phyloP scores from a whole-genome alignment of 768 basidiomycete species.

The Neoboletus brunneissimus region DNA sequence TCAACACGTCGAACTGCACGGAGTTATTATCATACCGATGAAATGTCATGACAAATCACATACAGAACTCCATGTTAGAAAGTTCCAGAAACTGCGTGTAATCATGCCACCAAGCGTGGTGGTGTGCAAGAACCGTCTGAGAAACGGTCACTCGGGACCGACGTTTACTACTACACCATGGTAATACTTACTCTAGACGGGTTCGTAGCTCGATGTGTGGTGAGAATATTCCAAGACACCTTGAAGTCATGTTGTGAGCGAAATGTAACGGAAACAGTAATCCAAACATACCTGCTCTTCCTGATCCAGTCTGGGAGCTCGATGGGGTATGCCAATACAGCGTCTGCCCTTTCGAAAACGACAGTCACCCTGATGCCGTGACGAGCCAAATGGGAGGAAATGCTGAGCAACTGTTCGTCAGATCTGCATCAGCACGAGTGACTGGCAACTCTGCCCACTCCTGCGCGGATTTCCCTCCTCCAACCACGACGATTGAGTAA shows the following conservation, averaged over 20 bases:
- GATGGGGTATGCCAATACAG: conserved; percentile 43
- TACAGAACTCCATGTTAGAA: conserved; percentile 42
- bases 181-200: too few relatives aligned
- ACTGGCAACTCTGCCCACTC: conserved; percentile 37
- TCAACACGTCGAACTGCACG: conserved; percentile 5
- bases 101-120: conserved; percentile 55
- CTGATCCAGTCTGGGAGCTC: conserved; percentile 55
- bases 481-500: conserved; percentile 47
- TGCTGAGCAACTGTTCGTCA: conserved; percentile 31
- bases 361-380: conserved; percentile 47
- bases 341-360: conserved; percentile 52
- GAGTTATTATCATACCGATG: not conserved
- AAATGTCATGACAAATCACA: conserved; percentile 5
- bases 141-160: conserved; percentile 13
- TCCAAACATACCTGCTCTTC: conserved; percentile 49
- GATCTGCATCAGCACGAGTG: not conserved
- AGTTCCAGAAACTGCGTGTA: conserved; percentile 46
- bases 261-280: not conserved
- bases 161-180: conserved; percentile 18
- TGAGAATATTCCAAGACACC: conserved; percentile 48
- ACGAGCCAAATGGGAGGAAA: conserved; percentile 48
- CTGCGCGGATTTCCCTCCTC: conserved; percentile 67
- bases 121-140: conserved; percentile 56
- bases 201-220: too few relatives aligned
- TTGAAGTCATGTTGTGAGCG: conserved; percentile 20